These are phyloP conservation scores for Plantago lanceolata DNA, from an alignment of 305 asterid genomes.

Conservation along the genomic window DNA sequence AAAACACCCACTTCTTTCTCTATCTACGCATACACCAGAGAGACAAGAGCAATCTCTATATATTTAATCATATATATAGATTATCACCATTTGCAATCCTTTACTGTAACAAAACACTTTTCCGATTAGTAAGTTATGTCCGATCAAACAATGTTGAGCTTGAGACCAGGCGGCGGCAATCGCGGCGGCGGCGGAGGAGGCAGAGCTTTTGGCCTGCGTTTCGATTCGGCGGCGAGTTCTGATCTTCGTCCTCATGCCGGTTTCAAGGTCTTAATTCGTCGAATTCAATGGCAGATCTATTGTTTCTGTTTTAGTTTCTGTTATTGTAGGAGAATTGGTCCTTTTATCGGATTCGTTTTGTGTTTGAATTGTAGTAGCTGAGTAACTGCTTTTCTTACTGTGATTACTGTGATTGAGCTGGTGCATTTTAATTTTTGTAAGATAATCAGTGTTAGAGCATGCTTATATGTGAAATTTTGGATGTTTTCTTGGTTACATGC, in stretches of 20 bases:
- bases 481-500: too few species aligned
- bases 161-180: conserved; percentile 94
- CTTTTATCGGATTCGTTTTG: neutral
- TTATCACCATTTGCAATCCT: too few species aligned
- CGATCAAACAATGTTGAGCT: conserved; percentile 80
- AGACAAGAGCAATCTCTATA: too few species aligned
- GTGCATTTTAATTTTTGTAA: too few species aligned
- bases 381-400: too few species aligned
- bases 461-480: too few species aligned
- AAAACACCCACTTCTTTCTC: too few species aligned
- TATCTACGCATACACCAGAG: too few species aligned
- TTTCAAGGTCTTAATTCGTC: conserved; percentile 47
- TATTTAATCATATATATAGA: too few species aligned
- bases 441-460: too few species aligned
- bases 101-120: conserved; percentile 1
- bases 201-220: conserved; percentile 76
- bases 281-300: conserved; percentile 27
- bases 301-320: conserved; percentile 12
- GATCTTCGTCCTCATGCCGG: conserved; percentile 79
- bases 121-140: conserved; percentile 62
- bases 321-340: neutral
- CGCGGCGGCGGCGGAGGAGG: conserved; percentile 67
- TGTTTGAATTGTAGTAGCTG: neutral
- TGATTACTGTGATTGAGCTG: too few species aligned
- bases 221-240: conserved; percentile 42